Percentiles rank a stretch among this genome's conserved stretches.
Evolutionary conservation across 2,329 filamentous ascomycete genomes (phyloP).

Genomic region (Byssoonygena ceratinophila): DNA sequence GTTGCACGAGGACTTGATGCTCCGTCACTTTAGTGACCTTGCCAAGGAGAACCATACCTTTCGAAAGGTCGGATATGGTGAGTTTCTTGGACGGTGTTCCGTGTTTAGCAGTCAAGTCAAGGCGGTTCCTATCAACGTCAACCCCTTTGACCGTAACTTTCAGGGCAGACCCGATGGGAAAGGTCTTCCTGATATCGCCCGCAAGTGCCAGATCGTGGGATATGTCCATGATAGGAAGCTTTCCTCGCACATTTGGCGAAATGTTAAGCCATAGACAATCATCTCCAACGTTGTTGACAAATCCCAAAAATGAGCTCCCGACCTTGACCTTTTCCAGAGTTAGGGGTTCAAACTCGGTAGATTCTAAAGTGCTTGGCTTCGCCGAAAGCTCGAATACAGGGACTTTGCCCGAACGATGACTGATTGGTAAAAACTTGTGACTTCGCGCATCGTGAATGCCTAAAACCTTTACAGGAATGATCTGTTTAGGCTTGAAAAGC

Average conservation of each 20-base stretch:
- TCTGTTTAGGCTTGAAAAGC: slow-evolving; percentile 60
- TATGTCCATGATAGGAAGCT: slow-evolving; percentile 70
- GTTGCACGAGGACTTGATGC: slow-evolving; percentile 70
- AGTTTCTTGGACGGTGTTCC: slow-evolving; percentile 47
- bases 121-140: slow-evolving; percentile 58
- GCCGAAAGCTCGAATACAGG: slow-evolving; percentile 76
- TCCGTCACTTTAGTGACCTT: slow-evolving; percentile 79
- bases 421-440: slow-evolving; percentile 83
- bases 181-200: slow-evolving; percentile 64
- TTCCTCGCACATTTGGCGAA: slow-evolving; percentile 75
- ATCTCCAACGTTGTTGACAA: slow-evolving; percentile 77
- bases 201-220: slow-evolving; percentile 76
- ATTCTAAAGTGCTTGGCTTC: slow-evolving; percentile 52
- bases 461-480: slow-evolving; percentile 64
- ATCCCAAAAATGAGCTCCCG: slow-evolving; percentile 65
- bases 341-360: slow-evolving; percentile 51
- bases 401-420: slow-evolving; percentile 68
- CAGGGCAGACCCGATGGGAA: slow-evolving; percentile 81
- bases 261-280: slow-evolving; percentile 83
- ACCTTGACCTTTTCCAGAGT: slow-evolving; percentile 61
- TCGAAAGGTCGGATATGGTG: slow-evolving; percentile 59
- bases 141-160: slow-evolving; percentile 67
- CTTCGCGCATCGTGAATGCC: slow-evolving; percentile 84
- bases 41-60: slow-evolving; percentile 71
- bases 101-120: slow-evolving; percentile 76